Base-by-base conservation (phyloP, 768 basidiomycete species). In the Tricholoma terreum region DNA sequence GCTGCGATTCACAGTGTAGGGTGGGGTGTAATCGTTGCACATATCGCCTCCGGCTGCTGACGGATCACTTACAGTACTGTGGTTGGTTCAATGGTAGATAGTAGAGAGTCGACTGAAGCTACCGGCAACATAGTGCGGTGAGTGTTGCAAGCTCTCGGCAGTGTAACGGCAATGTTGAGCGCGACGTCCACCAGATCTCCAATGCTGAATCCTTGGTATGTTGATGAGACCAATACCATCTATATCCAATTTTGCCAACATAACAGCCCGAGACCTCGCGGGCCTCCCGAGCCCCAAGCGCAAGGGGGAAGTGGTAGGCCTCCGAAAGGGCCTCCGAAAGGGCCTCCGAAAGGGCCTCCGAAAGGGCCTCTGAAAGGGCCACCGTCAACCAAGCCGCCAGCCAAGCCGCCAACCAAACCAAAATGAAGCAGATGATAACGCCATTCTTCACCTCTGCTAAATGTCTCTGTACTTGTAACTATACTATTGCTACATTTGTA, bases 401-500 rank as follows among this genome's bases (percentile, higher is more conserved):
- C n/a, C n/a, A n/a, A n/a, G n/a, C n/a, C n/a, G n/a, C 6, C 35
- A 21, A 21, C 5, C 10, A 35, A 45, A 21, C 15, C 14, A n/a
- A n/a, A 40, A 57, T 24, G 15, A n/a, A n/a, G 14, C 15, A 7
- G 15, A 10, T 38, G 5, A 10, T 6, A 33, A 33, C 31, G 6
- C 31, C 31, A 33, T 19, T 19, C n/a, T 17, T 6, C 15, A 40
- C 38, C 38, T 9, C 38, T 15, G 5, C 9, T n/a, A 17, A 12
- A 15, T 17, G 8, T 17, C 38, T n/a, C n/a, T 40, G 38, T 40
- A 40, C 19, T 52, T 48, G 19, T 38, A n/a, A 24, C 14, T 8
- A 48, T 43, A n/a, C 50, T 53, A 58, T 54, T 45, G 52, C 45
- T 58, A 58, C 57, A 54, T 46, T 51, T 54, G 19, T 31, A 52